Evolutionary conservation across 1,139 yeast species (phyloP).

Genomic region (Magnusiomyces clavatus): DNA sequence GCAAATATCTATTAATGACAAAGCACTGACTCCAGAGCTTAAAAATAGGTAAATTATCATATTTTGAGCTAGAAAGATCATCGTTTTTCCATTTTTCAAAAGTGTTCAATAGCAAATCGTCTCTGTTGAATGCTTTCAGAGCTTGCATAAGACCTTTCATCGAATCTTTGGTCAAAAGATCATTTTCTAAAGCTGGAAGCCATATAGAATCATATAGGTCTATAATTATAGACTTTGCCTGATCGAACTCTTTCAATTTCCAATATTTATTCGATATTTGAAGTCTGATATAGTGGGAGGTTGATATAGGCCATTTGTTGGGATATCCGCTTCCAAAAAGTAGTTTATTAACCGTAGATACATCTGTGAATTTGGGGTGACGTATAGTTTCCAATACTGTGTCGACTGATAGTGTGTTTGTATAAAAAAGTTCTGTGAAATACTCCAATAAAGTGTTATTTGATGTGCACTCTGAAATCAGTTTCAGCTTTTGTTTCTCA

Average conservation of each 20-base stretch:
- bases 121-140: neutral
- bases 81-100: constrained; percentile 1
- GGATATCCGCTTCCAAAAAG: constrained; percentile 20
- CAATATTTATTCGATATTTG: constrained; percentile 24
- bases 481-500: constrained; percentile 2
- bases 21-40: too few relatives aligned
- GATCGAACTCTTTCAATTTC: constrained; percentile 16
- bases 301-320: constrained; percentile 21
- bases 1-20: too few relatives aligned
- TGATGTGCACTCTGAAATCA: constrained; percentile 11
- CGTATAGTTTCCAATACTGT: constrained; percentile 20
- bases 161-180: constrained; percentile 1
- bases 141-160: constrained; percentile 2
- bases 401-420: constrained; percentile 18
- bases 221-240: constrained; percentile 19
- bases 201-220: constrained; percentile 20
- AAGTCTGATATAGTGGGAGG: constrained; percentile 20
- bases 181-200: constrained; percentile 16
- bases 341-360: constrained; percentile 13
- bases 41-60: neutral
- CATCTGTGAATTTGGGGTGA: constrained; percentile 15
- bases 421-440: constrained; percentile 23
- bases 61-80: neutral
- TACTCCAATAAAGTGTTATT: constrained; percentile 15
- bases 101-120: neutral